Evolutionary conservation across 805 yeast species (phyloP).

Genomic region (Wickerhamomyces kurtzmanii): DNA sequence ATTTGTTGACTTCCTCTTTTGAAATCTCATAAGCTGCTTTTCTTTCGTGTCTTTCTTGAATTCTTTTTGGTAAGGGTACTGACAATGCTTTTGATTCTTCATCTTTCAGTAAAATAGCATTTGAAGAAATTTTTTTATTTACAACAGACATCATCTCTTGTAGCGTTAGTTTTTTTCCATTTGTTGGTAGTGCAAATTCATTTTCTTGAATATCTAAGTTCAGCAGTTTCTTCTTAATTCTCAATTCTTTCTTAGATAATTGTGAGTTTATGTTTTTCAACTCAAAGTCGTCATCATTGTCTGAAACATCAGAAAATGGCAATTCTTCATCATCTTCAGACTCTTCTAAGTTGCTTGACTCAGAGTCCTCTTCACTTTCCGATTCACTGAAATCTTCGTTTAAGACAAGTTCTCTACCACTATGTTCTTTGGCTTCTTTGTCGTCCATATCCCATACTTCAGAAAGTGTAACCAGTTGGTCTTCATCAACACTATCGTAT

Average conservation of each 20-base stretch:
- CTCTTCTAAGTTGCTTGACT: background rate
- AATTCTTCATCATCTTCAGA: conserved; percentile 10
- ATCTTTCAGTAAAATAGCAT: conserved; percentile 36
- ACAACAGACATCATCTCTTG: conserved; percentile 70
- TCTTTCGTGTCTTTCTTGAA: conserved; percentile 79
- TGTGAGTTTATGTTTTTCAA: conserved; percentile 37
- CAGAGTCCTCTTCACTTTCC: conserved; percentile 16
- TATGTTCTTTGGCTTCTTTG: conserved; percentile 27
- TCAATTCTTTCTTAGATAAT: conserved; percentile 24
- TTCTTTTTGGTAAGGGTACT: conserved; percentile 78
- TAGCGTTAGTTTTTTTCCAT: conserved; percentile 48
- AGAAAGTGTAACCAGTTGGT: conserved; percentile 66
- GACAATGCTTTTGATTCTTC: conserved; percentile 42
- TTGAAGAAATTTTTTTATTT: conserved; percentile 36
- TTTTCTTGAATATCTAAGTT: conserved; percentile 52
- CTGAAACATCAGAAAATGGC: conserved; percentile 19
- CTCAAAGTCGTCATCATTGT: conserved; percentile 43
- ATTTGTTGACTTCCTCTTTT: conserved; percentile 74
- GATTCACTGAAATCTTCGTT: conserved; percentile 12
- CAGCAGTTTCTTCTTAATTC: conserved; percentile 33
- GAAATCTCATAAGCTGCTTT: conserved; percentile 86
- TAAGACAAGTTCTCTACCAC: conserved; percentile 8
- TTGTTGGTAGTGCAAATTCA: conserved; percentile 59
- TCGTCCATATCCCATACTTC: conserved; percentile 86
- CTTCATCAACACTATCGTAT: conserved; percentile 69